Conservation (phyloP, 2,329 filamentous ascomycete species). For the Neofusicoccum kwambonambiense region DNA sequence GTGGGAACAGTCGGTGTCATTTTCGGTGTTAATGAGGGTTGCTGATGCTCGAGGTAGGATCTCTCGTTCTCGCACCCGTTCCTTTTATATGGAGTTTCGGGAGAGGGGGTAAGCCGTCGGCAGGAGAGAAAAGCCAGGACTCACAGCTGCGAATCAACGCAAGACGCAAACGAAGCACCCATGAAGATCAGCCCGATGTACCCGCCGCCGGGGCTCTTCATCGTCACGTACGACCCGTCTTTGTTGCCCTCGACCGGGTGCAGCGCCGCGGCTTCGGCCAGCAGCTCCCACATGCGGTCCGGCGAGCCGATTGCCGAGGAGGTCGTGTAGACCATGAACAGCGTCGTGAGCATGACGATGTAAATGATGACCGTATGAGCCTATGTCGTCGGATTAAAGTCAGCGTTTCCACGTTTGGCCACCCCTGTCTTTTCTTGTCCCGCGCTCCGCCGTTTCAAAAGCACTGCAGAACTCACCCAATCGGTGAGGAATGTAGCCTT, state of each 20-base stretch:
- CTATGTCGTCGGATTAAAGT: not conserved
- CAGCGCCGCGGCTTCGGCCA: constrained; percentile 45
- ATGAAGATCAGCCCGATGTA: constrained; percentile 16
- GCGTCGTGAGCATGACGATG: constrained; percentile 55
- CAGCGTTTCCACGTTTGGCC: not conserved
- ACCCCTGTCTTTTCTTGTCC: not conserved
- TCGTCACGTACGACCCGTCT: constrained; percentile 55
- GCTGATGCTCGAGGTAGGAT: too few species aligned
- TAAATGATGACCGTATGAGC: constrained; percentile 31
- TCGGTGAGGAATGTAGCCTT: constrained; percentile 28
- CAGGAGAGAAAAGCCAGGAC: not conserved
- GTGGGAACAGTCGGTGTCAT: not conserved
- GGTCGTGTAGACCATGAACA: constrained; percentile 51
- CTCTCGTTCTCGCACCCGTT: too few species aligned
- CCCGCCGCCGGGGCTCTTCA: constrained; percentile 52
- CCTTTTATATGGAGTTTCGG: too few species aligned
- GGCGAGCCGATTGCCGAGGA: constrained; percentile 51
- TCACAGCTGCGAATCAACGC: constrained; percentile 10
- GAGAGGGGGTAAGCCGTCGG: too few species aligned
- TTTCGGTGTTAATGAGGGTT: too few species aligned
- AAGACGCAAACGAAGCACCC: constrained; percentile 13
- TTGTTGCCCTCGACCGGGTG: constrained; percentile 54
- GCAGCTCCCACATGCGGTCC: constrained; percentile 50
- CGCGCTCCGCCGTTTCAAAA: not conserved
- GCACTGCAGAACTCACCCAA: not conserved